phyloP scores from a whole-genome alignment of 129 eudicot species.

The Centrapalus pauciflorus region DNA sequence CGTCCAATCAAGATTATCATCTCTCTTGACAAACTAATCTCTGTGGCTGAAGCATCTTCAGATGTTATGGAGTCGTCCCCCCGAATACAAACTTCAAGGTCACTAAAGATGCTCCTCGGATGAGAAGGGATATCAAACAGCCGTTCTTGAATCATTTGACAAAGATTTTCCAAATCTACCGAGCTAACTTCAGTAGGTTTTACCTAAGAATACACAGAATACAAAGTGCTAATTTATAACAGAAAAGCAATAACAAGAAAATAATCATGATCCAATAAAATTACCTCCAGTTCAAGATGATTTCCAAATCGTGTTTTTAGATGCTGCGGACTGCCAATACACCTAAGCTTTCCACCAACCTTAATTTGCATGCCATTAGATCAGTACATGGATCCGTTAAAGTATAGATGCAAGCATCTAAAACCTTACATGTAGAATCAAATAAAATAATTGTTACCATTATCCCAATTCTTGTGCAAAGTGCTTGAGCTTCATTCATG shows the following conservation, averaged over 20 bases:
- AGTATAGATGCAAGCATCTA: neutral
- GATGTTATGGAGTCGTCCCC: conserved; percentile 49
- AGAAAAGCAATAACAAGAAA: neutral
- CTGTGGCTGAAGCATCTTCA: conserved; percentile 66
- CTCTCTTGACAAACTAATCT: conserved; percentile 76
- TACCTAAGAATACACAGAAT: conserved; percentile 39
- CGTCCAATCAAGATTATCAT: conserved; percentile 61
- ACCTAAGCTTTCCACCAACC: conserved; percentile 92
- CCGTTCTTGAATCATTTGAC: conserved; percentile 66
- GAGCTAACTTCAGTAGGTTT: conserved; percentile 86
- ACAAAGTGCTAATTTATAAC: neutral
- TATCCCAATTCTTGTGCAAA: conserved; percentile 93
- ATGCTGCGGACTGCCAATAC: conserved; percentile 98
- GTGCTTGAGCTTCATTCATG: conserved; percentile 99
- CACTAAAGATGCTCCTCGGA: conserved; percentile 59
- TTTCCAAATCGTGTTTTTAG: conserved; percentile 92
- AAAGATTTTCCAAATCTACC: conserved; percentile 57
- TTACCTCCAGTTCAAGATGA: conserved; percentile 94
- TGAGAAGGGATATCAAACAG: conserved; percentile 64
- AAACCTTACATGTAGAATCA: neutral
- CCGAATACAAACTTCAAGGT: conserved; percentile 80
- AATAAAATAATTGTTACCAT: conserved; percentile 50
- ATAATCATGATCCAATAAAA: neutral
- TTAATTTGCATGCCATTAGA: conserved; percentile 18
- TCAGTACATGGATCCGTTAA: too few species aligned